A percentile compares a stretch with the other conserved stretches of the same genome.
Evolutionary conservation across 441 rosid genomes (phyloP).

Genomic region (Gossypium davidsonii): DNA sequence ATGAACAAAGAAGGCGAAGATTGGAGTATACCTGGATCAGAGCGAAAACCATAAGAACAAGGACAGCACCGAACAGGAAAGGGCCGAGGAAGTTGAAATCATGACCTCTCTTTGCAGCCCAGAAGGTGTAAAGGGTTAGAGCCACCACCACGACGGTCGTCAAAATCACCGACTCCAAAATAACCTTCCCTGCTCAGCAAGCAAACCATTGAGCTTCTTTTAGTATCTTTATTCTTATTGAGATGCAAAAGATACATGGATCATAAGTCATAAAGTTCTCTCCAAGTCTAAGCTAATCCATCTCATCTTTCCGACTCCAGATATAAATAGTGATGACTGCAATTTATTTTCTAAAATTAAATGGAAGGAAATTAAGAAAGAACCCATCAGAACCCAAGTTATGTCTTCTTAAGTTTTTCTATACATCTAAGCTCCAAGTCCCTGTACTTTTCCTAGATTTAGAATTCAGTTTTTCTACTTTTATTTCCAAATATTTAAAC

Average conservation of each 20-base stretch:
- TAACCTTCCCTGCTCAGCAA: slow-evolving; percentile 56
- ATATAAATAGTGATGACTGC: not conserved
- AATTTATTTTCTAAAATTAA: not conserved
- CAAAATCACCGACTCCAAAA: slow-evolving; percentile 67
- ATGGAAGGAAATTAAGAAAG: not conserved
- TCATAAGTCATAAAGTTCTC: too few relatives aligned
- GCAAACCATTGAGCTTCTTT: not conserved
- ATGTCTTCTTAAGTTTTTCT: too few relatives aligned
- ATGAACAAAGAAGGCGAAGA: not conserved
- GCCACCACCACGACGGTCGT: slow-evolving; percentile 64
- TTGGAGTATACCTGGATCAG: slow-evolving; percentile 55
- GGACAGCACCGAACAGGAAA: slow-evolving; percentile 66
- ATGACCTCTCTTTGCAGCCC: slow-evolving; percentile 84
- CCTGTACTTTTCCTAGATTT: too few relatives aligned
- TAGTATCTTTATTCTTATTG: too few relatives aligned
- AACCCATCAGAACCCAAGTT: not conserved
- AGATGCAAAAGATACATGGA: too few relatives aligned
- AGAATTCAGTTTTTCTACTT: too few relatives aligned
- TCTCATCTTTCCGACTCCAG: not conserved
- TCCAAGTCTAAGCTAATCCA: too few relatives aligned
- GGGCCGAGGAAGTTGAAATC: slow-evolving; percentile 89
- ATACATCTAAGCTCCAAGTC: too few relatives aligned
- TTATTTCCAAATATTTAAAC: too few relatives aligned
- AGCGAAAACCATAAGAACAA: slow-evolving; percentile 62
- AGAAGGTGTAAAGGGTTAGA: slow-evolving; percentile 78